These are phyloP conservation scores for Lanmaoa pseudosensibilis DNA, from an alignment of 768 basidiomycete genomes.

Conservation along the genomic window DNA sequence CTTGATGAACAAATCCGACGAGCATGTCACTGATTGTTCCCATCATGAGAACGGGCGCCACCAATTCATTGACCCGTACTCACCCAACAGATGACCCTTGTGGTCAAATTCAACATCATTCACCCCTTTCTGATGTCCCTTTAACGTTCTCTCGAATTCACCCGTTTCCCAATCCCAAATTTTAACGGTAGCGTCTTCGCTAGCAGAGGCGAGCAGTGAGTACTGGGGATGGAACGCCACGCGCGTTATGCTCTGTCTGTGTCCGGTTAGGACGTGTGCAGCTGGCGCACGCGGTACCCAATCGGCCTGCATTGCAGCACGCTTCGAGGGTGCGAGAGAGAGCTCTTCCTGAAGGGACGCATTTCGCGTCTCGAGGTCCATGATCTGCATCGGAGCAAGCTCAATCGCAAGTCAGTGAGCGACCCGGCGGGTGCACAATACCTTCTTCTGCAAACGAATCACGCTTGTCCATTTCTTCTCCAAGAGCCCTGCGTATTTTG, in stretches of 20 bases:
- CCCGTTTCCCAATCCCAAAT: constrained; percentile 98
- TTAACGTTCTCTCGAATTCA: constrained; percentile 87
- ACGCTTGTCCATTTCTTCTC: constrained; percentile 99
- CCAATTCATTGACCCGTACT: constrained; percentile 14
- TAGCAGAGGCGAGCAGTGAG: constrained; percentile 79
- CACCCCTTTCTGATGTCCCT: constrained; percentile 88
- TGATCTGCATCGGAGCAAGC: constrained; percentile 57
- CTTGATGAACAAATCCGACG: constrained; percentile 88
- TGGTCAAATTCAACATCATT: constrained; percentile 87
- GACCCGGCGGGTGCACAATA: constrained; percentile 30
- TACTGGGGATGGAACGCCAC: constrained; percentile 88
- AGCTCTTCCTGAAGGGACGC: constrained; percentile 76
- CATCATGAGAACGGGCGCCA: constrained; percentile 1
- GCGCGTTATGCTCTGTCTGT: constrained; percentile 72
- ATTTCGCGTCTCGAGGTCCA: constrained; percentile 89
- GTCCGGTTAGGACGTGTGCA: constrained; percentile 72
- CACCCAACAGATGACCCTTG: constrained; percentile 81
- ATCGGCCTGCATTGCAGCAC: constrained; percentile 66
- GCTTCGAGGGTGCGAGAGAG: constrained; percentile 47
- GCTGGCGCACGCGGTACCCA: constrained; percentile 90
- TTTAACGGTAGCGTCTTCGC: constrained; percentile 88
- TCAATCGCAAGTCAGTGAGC: constrained; percentile 4
- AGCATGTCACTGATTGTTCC: constrained; percentile 48
- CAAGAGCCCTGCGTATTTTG: constrained; percentile 81
- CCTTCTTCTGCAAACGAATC: constrained; percentile 95